phyloP scores from a whole-genome alignment of 805 yeast species.

The Yarrowia keelungensis region DNA sequence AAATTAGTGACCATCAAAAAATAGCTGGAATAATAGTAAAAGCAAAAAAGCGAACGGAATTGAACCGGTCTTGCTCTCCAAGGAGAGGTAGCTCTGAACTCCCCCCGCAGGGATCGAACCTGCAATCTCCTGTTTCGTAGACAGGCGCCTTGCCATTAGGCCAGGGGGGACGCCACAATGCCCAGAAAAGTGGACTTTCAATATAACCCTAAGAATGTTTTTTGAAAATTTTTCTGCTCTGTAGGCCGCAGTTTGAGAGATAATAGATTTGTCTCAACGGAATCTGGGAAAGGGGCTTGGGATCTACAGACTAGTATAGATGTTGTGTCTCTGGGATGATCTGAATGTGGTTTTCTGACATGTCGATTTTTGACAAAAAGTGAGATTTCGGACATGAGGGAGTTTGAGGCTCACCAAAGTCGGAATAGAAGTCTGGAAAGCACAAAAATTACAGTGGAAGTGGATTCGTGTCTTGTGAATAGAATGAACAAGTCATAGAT shows the following conservation, averaged over 20 bases:
- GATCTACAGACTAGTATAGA: no score
- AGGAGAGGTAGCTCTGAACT: constrained; percentile 14
- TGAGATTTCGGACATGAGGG: not conserved
- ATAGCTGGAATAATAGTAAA: no score
- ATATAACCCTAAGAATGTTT: not conserved
- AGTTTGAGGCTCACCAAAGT: not conserved
- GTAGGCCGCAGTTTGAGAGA: not conserved
- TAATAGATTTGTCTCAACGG: no score
- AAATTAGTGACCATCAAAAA: not conserved
- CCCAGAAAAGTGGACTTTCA: not conserved
- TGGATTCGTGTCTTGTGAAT: no score
- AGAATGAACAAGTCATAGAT: not conserved
- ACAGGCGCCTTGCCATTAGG: constrained; percentile 40
- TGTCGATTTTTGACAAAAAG: not conserved
- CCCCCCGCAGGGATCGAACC: constrained; percentile 39
- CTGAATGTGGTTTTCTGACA: not conserved
- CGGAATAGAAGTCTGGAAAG: not conserved
- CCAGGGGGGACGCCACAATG: constrained; percentile 27
- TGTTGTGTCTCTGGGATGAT: no score
- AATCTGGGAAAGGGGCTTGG: no score
- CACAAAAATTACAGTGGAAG: not conserved
- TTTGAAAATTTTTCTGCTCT: not conserved
- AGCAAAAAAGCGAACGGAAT: constrained; percentile 23
- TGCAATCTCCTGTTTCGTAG: constrained; percentile 39
- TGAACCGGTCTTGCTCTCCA: constrained; percentile 26